Evolutionary conservation across 1,139 yeast species (phyloP), one percentile per base, ranked within the genome.

Genomic region (Geotrichum europaeum): DNA sequence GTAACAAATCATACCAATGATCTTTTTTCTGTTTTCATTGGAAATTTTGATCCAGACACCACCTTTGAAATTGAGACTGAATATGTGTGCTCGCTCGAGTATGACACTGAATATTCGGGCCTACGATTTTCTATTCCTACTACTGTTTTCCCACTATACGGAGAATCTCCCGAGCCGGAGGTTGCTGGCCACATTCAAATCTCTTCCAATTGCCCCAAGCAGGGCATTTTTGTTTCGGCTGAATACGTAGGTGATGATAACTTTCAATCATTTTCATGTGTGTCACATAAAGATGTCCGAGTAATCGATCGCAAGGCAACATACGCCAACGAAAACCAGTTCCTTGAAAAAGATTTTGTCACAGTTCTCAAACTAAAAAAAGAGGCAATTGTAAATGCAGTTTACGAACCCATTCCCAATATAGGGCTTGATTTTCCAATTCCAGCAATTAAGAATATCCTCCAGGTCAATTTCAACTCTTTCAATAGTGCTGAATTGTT

Each of bases 51-150:
- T 20, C 30, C 36, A 10, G 24, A 53, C 24, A 53, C 58, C 4
- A 54, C 56, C 10, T 40, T 60, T 28, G 58, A 40, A 10, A 36
- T 54, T 4, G 56, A 57, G 40, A 24, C 57, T 10, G 36, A 34
- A 25, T 60, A 57, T 47, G 32, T 50, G 18, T 24, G 25, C 2
- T 30, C 57, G 15, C 47, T 60, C 12, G 60, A 60, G 45, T 57
- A 57, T 24, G 60, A 57, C 45, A 57, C 55, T 3, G 56, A 60
- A 43, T 60, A 57, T 49, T 50, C 54, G 10, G 58, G 58, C 12
- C 36, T 43, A 13, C 52, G 60, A 9, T 54, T 60, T 34, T 22
- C 55, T 45, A 49, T 57, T 13, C 58, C 62, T n/a, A 50, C 54
- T n/a, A 34, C 25, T 20, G 30, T 57, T 18, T 54, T 45, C 25